phyloP scores from a whole-genome alignment of 2,329 filamentous ascomycete genomes.

The Lizonia empirigonia region DNA sequence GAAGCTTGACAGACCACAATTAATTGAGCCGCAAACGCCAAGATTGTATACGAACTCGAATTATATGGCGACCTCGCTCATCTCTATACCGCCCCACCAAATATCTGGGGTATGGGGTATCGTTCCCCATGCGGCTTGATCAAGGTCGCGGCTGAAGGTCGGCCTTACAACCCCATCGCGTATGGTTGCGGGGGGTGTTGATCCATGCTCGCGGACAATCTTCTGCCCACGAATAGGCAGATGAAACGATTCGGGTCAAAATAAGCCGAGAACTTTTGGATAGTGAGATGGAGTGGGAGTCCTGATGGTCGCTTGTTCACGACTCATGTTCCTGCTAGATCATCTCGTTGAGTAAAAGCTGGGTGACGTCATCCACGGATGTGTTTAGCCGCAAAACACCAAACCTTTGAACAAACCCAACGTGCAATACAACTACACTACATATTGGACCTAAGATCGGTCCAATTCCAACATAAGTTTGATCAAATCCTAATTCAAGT shows the following conservation, averaged over 20 bases:
- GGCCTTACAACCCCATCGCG: background rate
- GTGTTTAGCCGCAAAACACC: no score
- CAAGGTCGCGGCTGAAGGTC: background rate
- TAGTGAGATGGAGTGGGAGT: no score
- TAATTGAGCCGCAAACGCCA: background rate
- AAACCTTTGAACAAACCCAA: no score
- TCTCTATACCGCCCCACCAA: background rate
- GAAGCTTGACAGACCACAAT: slow-evolving; percentile 1
- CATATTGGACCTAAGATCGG: no score
- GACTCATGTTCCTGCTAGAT: no score
- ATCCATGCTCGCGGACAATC: background rate
- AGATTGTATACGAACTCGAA: background rate
- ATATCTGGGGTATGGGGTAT: slow-evolving; percentile 6
- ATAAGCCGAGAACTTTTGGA: no score
- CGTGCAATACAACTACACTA: no score
- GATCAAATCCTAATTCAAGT: no score
- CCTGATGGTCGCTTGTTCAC: no score
- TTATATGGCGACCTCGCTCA: background rate
- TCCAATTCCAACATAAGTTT: no score
- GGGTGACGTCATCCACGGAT: no score
- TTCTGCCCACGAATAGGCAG: background rate
- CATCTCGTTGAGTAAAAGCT: no score
- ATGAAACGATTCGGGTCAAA: background rate
- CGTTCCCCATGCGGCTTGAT: background rate
- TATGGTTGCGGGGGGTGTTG: background rate